Percentiles rank a stretch among this genome's conserved stretches.
Evolutionary conservation across 805 yeast species (phyloP).

Genomic region (Wickerhamomyces tratensis): DNA sequence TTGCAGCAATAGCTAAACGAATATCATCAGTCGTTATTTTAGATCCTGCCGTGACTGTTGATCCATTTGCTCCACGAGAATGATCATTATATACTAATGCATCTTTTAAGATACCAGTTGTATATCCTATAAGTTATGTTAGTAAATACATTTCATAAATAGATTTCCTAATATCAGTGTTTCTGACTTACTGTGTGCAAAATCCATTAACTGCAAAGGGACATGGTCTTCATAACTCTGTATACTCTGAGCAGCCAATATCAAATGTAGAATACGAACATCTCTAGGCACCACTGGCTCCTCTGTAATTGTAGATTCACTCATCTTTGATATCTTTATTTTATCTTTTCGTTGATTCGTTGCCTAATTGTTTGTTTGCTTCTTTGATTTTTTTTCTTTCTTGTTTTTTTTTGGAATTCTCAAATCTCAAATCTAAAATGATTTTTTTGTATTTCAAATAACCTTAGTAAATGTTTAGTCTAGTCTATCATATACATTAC

Average conservation of each 20-base stretch:
- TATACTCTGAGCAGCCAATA: constrained; percentile 89
- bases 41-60: constrained; percentile 27
- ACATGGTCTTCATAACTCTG: constrained; percentile 92
- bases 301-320: constrained; percentile 10
- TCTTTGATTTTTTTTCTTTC: too few relatives aligned
- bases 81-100: constrained; percentile 87
- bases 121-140: constrained; percentile 41
- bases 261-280: constrained; percentile 80
- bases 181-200: constrained; percentile 58
- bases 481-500: too few relatives aligned
- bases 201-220: constrained; percentile 93
- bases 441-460: too few relatives aligned
- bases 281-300: constrained; percentile 60
- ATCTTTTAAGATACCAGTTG: constrained; percentile 78
- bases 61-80: constrained; percentile 36
- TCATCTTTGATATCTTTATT: background rate
- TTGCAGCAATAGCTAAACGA: constrained; percentile 84
- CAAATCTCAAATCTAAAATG: too few relatives aligned
- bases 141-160: constrained; percentile 1
- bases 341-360: too few relatives aligned
- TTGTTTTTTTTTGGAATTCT: too few relatives aligned
- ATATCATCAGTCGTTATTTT: constrained; percentile 81
- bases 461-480: too few relatives aligned
- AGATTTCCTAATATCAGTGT: background rate
- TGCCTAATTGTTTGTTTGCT: too few relatives aligned